Evolutionary conservation across 202 grass and related monocot species (phyloP).

Genomic region (Zoysia matrella): DNA sequence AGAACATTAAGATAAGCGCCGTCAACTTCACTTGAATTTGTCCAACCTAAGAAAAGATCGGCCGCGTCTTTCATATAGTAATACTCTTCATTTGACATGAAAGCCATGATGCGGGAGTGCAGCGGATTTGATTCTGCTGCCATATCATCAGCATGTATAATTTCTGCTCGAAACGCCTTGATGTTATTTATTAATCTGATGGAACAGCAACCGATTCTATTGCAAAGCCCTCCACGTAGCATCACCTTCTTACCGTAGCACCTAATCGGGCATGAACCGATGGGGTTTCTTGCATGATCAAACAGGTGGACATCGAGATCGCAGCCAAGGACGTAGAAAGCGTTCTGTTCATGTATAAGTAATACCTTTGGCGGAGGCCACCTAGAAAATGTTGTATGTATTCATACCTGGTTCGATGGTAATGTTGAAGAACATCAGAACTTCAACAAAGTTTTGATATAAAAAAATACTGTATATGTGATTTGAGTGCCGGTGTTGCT

Average conservation of each 20-base stretch:
- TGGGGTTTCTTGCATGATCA: neutral
- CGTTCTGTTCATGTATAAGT: fast-evolving
- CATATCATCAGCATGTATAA: neutral
- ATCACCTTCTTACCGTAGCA: neutral
- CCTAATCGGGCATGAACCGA: constrained; percentile 32
- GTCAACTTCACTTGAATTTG: fast-evolving
- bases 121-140: neutral
- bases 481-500: neutral
- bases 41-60: neutral
- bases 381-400: neutral
- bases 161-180: neutral
- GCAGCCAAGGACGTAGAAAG: constrained; percentile 9
- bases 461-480: neutral
- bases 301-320: constrained; percentile 19
- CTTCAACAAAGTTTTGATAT: neutral
- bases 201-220: neutral
- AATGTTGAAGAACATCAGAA: neutral
- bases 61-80: fast-evolving
- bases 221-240: neutral
- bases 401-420: no score
- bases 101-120: neutral
- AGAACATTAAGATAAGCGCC: fast-evolving
- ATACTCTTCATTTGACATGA: fast-evolving
- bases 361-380: neutral
- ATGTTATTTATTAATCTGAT: neutral